These are phyloP conservation scores for Crithidia bombi DNA, from an alignment of 208 protist species.

Conservation along the genomic window DNA sequence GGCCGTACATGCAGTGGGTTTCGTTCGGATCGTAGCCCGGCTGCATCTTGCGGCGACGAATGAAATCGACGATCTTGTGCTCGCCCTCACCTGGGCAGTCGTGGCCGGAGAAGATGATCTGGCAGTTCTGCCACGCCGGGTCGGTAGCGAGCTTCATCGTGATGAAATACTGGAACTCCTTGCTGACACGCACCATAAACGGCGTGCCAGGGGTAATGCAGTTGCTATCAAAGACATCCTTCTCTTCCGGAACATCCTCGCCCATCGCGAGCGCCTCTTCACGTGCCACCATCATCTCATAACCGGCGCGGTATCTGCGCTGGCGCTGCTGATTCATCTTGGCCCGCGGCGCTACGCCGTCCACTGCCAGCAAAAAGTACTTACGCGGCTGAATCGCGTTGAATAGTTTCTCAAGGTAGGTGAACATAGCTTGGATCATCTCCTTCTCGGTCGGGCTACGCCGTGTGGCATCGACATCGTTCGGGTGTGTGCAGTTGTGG, in stretches of 20 bases:
- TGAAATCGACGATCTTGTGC: slow-evolving; percentile 99
- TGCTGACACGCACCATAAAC: slow-evolving; percentile 97
- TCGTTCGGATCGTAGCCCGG: slow-evolving; percentile 95
- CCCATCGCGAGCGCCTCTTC: slow-evolving; percentile 69
- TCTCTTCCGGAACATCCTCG: slow-evolving; percentile 81
- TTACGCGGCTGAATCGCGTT: slow-evolving; percentile 95
- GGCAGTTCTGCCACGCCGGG: slow-evolving; percentile 91
- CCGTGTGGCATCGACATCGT: slow-evolving; percentile 88
- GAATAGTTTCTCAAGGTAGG: slow-evolving; percentile 98
- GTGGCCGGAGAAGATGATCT: slow-evolving; percentile 96
- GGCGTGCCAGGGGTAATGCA: slow-evolving; percentile 98
- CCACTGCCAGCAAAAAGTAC: slow-evolving; percentile 97
- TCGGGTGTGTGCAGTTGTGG: slow-evolving; percentile 98
- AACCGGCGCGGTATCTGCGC: slow-evolving; percentile 93
- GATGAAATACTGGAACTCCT: slow-evolving; percentile 96
- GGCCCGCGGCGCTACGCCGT: slow-evolving; percentile 98
- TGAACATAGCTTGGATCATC: slow-evolving; percentile 96
- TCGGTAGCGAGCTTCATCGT: slow-evolving; percentile 93
- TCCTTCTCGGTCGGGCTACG: slow-evolving; percentile 93
- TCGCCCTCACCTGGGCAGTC: slow-evolving; percentile 98
- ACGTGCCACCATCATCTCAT: slow-evolving; percentile 89
- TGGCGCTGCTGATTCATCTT: slow-evolving; percentile 99
- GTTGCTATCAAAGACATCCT: slow-evolving; percentile 97
- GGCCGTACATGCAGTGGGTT: slow-evolving; percentile 98
- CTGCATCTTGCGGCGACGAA: slow-evolving; percentile 93